Evolutionary conservation across 2,329 filamentous ascomycete species (phyloP).

Genomic region (Penicillium sp.): DNA sequence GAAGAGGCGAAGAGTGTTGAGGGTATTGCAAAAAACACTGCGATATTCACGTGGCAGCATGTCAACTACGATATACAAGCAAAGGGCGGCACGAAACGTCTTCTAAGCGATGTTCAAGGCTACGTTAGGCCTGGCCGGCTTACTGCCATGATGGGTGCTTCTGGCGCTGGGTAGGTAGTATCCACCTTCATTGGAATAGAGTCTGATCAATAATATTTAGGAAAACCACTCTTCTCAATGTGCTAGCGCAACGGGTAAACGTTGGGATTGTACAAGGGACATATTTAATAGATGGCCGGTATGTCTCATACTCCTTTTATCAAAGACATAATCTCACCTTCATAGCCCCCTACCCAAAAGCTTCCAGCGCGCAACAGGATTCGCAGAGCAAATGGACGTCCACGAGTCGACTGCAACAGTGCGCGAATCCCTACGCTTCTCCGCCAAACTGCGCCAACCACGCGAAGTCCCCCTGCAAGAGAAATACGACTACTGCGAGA

Average conservation of each 20-base stretch:
- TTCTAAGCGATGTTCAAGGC: conserved; percentile 62
- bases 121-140: conserved; percentile 74
- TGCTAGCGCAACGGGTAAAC: conserved; percentile 43
- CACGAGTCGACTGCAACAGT: conserved; percentile 65
- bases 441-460: conserved; percentile 60
- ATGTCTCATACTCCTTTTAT: conserved; percentile 12
- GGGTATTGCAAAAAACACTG: conserved; percentile 60
- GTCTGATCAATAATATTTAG: conserved; percentile 21
- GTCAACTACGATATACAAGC: conserved; percentile 66
- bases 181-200: neutral
- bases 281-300: conserved; percentile 45
- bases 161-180: conserved; percentile 49
- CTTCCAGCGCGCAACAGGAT: conserved; percentile 53
- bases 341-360: conserved; percentile 39
- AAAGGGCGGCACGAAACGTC: conserved; percentile 39
- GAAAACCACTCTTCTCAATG: conserved; percentile 48
- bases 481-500: conserved; percentile 66
- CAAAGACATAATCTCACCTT: conserved; percentile 7
- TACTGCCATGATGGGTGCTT: conserved; percentile 77
- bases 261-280: conserved; percentile 42
- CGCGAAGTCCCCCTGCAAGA: conserved; percentile 55
- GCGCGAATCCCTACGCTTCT: conserved; percentile 63
- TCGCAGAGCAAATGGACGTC: conserved; percentile 62
- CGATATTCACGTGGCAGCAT: conserved; percentile 80
- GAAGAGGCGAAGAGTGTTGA: conserved; percentile 33